Evolutionary conservation across 257 asterid genomes (phyloP), one percentile per base, ranked within the genome.

Genomic region (Primulina eburnea): DNA sequence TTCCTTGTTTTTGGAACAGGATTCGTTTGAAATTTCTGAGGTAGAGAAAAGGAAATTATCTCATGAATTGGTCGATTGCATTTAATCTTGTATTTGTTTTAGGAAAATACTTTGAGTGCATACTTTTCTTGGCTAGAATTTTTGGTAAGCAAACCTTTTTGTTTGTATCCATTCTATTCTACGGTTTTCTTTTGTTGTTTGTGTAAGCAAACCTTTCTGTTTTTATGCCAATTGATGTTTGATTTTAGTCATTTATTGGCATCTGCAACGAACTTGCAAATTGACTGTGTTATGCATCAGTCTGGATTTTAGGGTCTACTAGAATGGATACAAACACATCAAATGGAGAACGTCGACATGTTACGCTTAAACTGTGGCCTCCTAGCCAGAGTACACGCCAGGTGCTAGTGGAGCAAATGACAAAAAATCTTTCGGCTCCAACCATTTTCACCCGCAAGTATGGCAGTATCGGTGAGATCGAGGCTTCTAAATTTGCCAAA

Each of bases 281-380:
- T 63, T 53, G 30, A n/a, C 74, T 63, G 14, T 17, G 10, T 58
- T 52, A 62, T 60, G 21, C 55, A 29, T 57, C 59, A 35, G 55
- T 73, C 8, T 70, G 64, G 74, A 43, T 69, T 65, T 52, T 62
- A 73, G 79, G 73, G 55, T 77, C 47, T 24, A 60, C 65, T 68
- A 70, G 60, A 59, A 91, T 93, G 99, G 96, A 93, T 75, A 73
- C 86, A 34, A 75, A 80, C 77, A 28, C 77, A 62, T 78, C 80
- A 33, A 83, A 75, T 71, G 87, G 84, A 20, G 91, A 89, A 69
- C 89, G 79, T 63, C 85, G 81, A 17, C 85, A 88, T 37, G 76
- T 82, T 72, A 83, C 91, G 40, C 88, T 93, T 58, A 93, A 93
- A 77, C 92, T 93, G 68, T 93, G 99, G 99, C 99, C 99, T 33